Conservation (phyloP, 495 filamentous ascomycete genomes). For the Penicillium lagena region DNA sequence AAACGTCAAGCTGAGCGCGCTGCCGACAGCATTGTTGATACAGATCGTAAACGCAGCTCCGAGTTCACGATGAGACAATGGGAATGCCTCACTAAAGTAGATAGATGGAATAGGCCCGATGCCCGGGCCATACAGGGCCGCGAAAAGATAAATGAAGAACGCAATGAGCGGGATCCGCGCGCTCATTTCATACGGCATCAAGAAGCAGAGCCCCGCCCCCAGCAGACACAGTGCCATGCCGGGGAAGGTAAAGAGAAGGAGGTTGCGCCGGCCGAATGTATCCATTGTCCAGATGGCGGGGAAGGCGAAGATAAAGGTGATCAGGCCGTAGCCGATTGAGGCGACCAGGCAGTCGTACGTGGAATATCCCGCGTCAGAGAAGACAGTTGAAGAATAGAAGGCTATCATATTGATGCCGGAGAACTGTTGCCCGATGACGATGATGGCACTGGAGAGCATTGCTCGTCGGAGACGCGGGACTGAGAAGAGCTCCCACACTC, state of each 20-base stretch:
- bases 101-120: conserved; percentile 64
- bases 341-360: conserved; percentile 56
- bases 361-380: conserved; percentile 54
- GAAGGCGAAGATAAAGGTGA: conserved; percentile 76
- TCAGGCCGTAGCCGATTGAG: conserved; percentile 70
- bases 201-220: conserved; percentile 62
- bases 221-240: conserved; percentile 76
- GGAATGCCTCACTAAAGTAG: conserved; percentile 74
- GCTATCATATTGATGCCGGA: conserved; percentile 69
- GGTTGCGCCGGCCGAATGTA: conserved; percentile 67
- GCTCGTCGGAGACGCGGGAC: conserved; percentile 61
- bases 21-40: conserved; percentile 8
- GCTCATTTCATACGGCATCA: conserved; percentile 42
- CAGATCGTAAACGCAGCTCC: conserved; percentile 7
- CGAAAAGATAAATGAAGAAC: conserved; percentile 59
- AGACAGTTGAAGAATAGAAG: conserved; percentile 77
- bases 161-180: conserved; percentile 55
- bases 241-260: conserved; percentile 78
- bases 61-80: conserved; percentile 56
- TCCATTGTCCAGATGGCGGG: conserved; percentile 81
- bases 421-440: conserved; percentile 77
- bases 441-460: conserved; percentile 53
- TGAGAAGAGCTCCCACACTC: conserved; percentile 56
- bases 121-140: conserved; percentile 59
- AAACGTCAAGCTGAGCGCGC: conserved; percentile 33